Percentiles rank a stretch among this genome's conserved stretches.
These are phyloP conservation scores for Gonapodya sp. DNA, from an alignment of 192 early-diverging fungal species.

Conservation along the genomic window DNA sequence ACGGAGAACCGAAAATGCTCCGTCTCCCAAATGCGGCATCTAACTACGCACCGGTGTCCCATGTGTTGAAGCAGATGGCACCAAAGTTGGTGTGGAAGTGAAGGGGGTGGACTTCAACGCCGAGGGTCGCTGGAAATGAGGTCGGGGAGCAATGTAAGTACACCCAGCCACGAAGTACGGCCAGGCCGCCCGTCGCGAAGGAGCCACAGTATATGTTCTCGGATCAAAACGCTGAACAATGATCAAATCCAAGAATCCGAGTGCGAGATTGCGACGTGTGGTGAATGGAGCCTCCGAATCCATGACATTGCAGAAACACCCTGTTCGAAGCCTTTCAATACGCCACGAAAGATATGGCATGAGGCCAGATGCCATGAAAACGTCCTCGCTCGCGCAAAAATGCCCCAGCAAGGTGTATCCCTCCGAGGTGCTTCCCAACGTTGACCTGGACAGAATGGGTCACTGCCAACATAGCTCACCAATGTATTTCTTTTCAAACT, in stretches of 20 bases:
- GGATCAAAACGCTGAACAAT: too few relatives aligned
- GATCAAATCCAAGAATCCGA: background rate
- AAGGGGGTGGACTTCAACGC: conserved; percentile 98
- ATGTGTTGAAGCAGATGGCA: conserved; percentile 94
- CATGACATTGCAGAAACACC: too few relatives aligned
- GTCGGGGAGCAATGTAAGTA: background rate
- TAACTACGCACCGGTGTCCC: conserved; percentile 70
- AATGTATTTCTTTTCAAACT: conserved; percentile 99
- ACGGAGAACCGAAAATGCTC: background rate
- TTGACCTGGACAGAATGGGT: too few relatives aligned
- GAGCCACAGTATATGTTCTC: too few relatives aligned
- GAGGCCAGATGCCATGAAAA: background rate
- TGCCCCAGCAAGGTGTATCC: too few relatives aligned
- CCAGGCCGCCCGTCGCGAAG: too few relatives aligned
- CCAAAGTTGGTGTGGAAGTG: conserved; percentile 98
- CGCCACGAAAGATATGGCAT: background rate
- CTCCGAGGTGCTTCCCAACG: too few relatives aligned
- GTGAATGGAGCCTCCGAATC: too few relatives aligned
- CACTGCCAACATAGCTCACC: conserved; percentile 62
- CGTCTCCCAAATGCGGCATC: background rate
- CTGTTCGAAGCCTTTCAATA: too few relatives aligned
- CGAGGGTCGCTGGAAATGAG: conserved; percentile 87
- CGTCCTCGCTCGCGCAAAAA: too few relatives aligned
- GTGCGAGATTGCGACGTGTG: background rate
- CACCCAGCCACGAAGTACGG: too few relatives aligned